Base-by-base conservation (phyloP, 1,284 basidiomycete genomes). In the Cryptococcus sp. region DNA sequence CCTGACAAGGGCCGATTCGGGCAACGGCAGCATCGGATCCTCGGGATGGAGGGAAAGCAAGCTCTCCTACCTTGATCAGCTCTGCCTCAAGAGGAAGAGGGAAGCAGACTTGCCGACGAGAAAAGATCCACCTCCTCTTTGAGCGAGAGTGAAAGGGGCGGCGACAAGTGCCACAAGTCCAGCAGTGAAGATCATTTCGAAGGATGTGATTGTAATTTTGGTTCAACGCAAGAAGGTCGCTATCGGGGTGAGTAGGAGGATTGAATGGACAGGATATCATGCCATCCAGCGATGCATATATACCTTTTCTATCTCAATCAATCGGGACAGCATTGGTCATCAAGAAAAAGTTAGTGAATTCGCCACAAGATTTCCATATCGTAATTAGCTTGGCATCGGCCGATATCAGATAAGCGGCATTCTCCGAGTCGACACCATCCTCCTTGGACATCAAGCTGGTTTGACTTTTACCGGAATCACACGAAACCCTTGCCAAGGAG, bases 1-100 rank as follows among this genome's bases (percentile, higher is more conserved):
- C 53, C 22, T 45, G 49, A 39, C 53, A 55, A 16, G 53, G 53
- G 14, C 14, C 45, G n/a, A 48, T 48, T 11, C 25, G 10, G 21
- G 39, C 32, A 9, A 46, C 44, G 19, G 32, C 31, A 4, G 44
- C n/a, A 23, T 41, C 34, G 49, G 43, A 37, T 9, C 49, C 49
- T 50, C 49, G 42, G 21, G 43, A 44, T 10, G 49, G 41, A 37
- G 14, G 4, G 42, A 11, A 34, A 16, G 47, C 32, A 2, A 42
- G 47, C 19, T 16, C 25, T 9, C 32, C 32, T 34, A 16, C 9
- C n/a, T 34, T 9, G 16, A 16, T 34, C 16, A 34, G 32, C 16
- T 34, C 32, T 34, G 32, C 32, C 32, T 34, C 16, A 16, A 34
- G 32, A 34, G 9, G 32, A 34, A 16, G 32, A 9, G 32, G 32